A percentile compares a stretch with the other conserved stretches of the same genome.
phyloP scores from a whole-genome alignment of 805 yeast genomes.

The Candida coleopterorum region DNA sequence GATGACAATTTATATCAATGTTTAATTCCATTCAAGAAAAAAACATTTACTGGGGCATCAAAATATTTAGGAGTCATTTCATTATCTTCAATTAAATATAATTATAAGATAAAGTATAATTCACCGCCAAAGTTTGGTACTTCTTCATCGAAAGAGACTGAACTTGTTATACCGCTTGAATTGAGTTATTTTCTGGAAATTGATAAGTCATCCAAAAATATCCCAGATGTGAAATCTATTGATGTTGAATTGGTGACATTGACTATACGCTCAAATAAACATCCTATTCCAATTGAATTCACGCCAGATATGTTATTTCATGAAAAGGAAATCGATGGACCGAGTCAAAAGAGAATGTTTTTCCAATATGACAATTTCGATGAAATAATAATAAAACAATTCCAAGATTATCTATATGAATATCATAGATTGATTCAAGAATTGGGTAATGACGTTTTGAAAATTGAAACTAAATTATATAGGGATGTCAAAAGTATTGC shows the following conservation, averaged over 20 bases:
- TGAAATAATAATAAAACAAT: slow-evolving; percentile 28
- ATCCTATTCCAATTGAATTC: slow-evolving; percentile 36
- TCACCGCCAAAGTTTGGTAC: slow-evolving; percentile 27
- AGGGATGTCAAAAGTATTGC: slow-evolving; percentile 34
- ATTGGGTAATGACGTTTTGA: slow-evolving; percentile 29
- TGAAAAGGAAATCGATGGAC: slow-evolving; percentile 27
- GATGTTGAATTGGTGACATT: slow-evolving; percentile 31
- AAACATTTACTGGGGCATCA: slow-evolving; percentile 27
- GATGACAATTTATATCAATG: slow-evolving; percentile 27
- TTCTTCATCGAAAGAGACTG: slow-evolving; percentile 12
- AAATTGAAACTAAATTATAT: slow-evolving; percentile 32
- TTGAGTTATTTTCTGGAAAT: slow-evolving; percentile 12
- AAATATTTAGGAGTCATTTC: slow-evolving; percentile 28
- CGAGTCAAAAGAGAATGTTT: slow-evolving; percentile 6
- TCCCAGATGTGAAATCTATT: slow-evolving; percentile 32
- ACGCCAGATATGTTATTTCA: slow-evolving; percentile 36
- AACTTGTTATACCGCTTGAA: slow-evolving; percentile 23
- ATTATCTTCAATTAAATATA: slow-evolving; percentile 30
- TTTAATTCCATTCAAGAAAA: slow-evolving; percentile 28
- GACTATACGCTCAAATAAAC: slow-evolving; percentile 31
- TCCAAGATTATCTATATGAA: slow-evolving; percentile 22
- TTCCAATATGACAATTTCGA: slow-evolving; percentile 26
- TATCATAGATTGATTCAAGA: slow-evolving; percentile 25
- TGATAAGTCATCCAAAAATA: neutral
- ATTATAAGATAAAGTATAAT: slow-evolving; percentile 24